phyloP scores from a whole-genome alignment of 768 basidiomycete genomes.

The Agaricus sinodeliciosus region DNA sequence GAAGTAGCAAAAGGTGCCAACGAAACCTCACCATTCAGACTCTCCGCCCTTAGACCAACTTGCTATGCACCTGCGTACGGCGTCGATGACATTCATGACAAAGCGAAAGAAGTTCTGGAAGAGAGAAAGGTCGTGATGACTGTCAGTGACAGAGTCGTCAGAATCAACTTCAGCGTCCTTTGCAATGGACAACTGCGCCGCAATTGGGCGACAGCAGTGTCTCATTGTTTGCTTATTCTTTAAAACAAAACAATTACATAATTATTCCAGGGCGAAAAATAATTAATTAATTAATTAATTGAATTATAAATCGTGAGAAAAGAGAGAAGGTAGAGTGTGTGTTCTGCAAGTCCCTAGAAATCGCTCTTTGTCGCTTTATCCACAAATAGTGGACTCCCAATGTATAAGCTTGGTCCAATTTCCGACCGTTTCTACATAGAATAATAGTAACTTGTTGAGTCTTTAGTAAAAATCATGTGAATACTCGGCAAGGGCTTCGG shows the following conservation, averaged over 20 bases:
- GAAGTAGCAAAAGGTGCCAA: constrained; percentile 13
- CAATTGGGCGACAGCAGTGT: constrained; percentile 1
- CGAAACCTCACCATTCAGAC: constrained; percentile 47
- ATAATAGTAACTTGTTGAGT: no score
- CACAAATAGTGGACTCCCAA: no score
- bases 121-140: not conserved
- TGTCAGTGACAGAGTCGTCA: not conserved
- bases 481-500: no score
- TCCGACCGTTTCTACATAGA: no score
- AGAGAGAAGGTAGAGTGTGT: no score
- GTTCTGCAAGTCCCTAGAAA: no score
- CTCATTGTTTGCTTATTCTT: constrained; percentile 4
- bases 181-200: not conserved
- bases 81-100: constrained; percentile 55
- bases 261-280: no score
- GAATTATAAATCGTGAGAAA: no score
- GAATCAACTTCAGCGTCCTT: constrained; percentile 7
- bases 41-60: constrained; percentile 58
- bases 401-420: no score
- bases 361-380: no score
- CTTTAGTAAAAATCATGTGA: no score
- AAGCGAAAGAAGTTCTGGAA: not conserved
- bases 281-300: no score
- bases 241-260: not conserved
- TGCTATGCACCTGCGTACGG: constrained; percentile 40